Evolutionary conservation across 306 rosid species (phyloP).

Genomic region (Quercus cerris): DNA sequence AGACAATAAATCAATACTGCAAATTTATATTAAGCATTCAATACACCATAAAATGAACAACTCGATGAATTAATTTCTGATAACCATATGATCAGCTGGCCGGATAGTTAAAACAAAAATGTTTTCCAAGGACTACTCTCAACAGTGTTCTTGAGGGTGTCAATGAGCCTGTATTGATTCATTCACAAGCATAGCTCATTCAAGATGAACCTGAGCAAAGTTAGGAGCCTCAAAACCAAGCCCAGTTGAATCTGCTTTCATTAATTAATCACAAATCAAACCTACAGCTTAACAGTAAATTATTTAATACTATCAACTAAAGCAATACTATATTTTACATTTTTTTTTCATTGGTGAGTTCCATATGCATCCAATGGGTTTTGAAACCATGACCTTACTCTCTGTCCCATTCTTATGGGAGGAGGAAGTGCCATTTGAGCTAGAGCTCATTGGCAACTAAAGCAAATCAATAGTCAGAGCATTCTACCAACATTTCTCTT

Average conservation of each 20-base stretch:
- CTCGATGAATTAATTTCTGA: background rate
- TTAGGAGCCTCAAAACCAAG: background rate
- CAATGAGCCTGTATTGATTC: background rate
- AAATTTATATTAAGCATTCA: conserved; percentile 1
- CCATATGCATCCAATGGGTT: background rate
- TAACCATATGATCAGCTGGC: background rate
- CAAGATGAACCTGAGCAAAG: background rate
- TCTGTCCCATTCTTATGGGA: background rate
- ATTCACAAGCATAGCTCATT: background rate
- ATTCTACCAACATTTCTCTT: background rate
- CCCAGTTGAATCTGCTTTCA: background rate
- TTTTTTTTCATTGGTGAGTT: background rate
- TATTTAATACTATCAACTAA: background rate
- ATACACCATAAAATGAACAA: background rate
- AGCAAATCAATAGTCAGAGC: background rate
- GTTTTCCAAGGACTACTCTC: background rate
- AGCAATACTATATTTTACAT: background rate
- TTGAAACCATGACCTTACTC: background rate
- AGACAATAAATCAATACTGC: background rate
- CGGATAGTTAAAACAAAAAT: background rate
- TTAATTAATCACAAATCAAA: background rate
- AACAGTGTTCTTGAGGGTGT: background rate
- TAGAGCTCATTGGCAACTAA: background rate
- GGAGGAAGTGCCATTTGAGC: background rate
- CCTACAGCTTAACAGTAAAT: background rate